Base-by-base conservation (phyloP, 306 rosid species). In the Corylus heterophylla region DNA sequence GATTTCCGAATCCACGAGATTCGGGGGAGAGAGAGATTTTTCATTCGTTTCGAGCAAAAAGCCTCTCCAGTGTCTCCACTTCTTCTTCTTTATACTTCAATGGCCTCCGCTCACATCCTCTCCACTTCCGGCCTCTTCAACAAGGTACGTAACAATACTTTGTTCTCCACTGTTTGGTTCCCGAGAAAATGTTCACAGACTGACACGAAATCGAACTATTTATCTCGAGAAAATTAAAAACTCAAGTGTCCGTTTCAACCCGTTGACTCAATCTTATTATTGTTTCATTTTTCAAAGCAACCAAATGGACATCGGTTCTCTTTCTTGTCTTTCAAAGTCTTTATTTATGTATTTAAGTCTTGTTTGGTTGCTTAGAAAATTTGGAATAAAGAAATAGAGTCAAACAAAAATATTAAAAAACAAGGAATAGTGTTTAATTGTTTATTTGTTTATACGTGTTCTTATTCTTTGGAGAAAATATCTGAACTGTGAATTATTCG, bases 61-160 rank as follows among this genome's bases (percentile, higher is more conserved):
- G 9, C 7, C 31, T 16, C 9, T 6, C 0, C 45, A 42, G 9
- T 3, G 18, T 16, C 9, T 6, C 0, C 45, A 3, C 56, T 27
- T 0, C 50, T 0, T 0, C 50, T 0, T 37, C 37, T 59, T 6
- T 4, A 7, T 14, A 27, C 49, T 59, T 74, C 61, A 86, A 86
- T 83, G 87, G 85, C 86, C 68, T 50, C 18, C 25, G 77, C 74
- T 56, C 90, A 73, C 47, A 71, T 74, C 51, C 42, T 69, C 44
- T 73, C 74, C 69, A 8, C 39, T 71, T 35, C 78, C 58, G 37
- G 51, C 52, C 42, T 74, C 42, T 62, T 50, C 71, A 17, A 35
- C 79, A 83, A 74, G 83, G 90, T 79, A 42, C 37, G 62, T 27
- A 25, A n/a, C 1, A 14, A 11, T 27, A 12, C 49, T 37, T 27